These are phyloP conservation scores for Tetrahymena thermophila DNA, from an alignment of 73 alveolate species.

Conservation along the genomic window DNA sequence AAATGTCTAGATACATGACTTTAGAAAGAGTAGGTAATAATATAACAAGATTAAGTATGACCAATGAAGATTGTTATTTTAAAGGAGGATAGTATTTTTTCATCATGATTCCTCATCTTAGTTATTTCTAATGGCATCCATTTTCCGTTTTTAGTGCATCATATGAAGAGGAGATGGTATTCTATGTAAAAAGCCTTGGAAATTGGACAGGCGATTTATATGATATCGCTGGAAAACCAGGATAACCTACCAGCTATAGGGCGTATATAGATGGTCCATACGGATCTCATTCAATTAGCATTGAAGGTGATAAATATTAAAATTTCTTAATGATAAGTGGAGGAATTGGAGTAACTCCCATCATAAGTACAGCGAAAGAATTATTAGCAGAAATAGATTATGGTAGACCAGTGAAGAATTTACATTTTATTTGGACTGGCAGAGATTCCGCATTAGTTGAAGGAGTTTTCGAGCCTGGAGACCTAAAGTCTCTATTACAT, in stretches of 20 bases:
- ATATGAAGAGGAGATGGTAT: background rate
- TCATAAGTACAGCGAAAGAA: background rate
- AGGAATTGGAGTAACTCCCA: background rate
- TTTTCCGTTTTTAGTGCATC: background rate
- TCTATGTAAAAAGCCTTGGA: background rate
- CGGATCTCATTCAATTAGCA: background rate
- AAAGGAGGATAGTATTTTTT: background rate
- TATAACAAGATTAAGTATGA: background rate
- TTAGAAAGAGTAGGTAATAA: background rate
- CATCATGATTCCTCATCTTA: background rate
- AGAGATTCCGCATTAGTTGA: background rate
- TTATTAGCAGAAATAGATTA: background rate
- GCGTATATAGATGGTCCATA: background rate
- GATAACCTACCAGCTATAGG: background rate
- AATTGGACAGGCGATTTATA: background rate
- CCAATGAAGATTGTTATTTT: background rate
- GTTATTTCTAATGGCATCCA: background rate
- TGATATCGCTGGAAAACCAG: background rate
- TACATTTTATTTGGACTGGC: background rate
- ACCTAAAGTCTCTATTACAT: background rate
- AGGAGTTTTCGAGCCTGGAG: background rate
- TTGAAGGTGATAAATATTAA: background rate
- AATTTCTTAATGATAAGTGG: background rate
- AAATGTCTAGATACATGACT: background rate
- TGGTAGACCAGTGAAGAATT: background rate